Evolutionary conservation across 1,284 basidiomycete species (phyloP), one percentile per base, ranked within the genome.

Genomic region (Trichosporon sp.): DNA sequence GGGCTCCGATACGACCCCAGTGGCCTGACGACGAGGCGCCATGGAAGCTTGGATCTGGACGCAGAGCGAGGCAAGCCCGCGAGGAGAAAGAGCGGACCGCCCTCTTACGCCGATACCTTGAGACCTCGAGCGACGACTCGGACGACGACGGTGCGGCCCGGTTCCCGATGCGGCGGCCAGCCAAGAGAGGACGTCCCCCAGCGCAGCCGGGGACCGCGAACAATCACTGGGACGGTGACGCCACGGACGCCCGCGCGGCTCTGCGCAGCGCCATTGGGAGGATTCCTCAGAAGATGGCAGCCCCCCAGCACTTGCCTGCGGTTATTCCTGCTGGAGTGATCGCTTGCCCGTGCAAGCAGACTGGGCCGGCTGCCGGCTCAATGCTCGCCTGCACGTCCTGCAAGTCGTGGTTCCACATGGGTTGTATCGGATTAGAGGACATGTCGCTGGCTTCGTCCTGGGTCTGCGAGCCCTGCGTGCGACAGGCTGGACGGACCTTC

Each of bases 11-110:
- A 27, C 70, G 75, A 32, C 80, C 80, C 2, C 67, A 75, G 62
- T 81, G 80, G 80, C 80, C 80, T 1, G 78, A 80, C 62, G 67
- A 76, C 38, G 75, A 77, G 56, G 74, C 75, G 2, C 78, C 78
- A 8, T 81, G 80, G 80, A 73, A 75, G 31, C 67, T 78, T 27
- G 74, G 74, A 15, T 73, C 74, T 11, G 75, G 77, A 6, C 65
- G 68, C 12, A 75, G 74, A 53, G 75, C 75, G n/a, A 73, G 70
- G 64, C 65, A 75, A 44, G 66, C 68, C 53, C 69, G 75, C 29
- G 77, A 81, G 65, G 76, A 77, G 32, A 68, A 66, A n/a, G 75
- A 80, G 58, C 76, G 75, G 47, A 70, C 70, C 11, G 68, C 68
- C 4, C 58, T 77, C 42, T 68, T 82, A 27, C 73, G 69, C 58